Evolutionary conservation across 2,329 filamentous ascomycete species (phyloP).

Genomic region (Chaetomiaceae sp.): DNA sequence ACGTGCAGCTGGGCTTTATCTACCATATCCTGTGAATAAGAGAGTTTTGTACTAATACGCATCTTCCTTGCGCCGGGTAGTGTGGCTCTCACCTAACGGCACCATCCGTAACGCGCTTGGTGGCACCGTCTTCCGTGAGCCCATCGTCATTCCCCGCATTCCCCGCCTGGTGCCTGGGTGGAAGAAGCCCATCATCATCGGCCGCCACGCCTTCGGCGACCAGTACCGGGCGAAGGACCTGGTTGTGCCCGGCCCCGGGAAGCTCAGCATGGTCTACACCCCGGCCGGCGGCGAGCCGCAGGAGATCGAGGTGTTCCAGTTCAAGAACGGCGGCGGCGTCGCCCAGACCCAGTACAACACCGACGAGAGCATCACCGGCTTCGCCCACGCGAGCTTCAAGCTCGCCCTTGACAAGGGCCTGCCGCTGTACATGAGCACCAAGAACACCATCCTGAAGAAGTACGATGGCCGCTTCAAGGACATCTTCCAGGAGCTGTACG

Average conservation of each 20-base stretch:
- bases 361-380: slow-evolving; percentile 87
- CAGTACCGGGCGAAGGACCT: slow-evolving; percentile 96
- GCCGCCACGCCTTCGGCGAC: slow-evolving; percentile 95
- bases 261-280: slow-evolving; percentile 91
- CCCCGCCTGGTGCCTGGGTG: slow-evolving; percentile 92
- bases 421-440: slow-evolving; percentile 99
- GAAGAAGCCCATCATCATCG: slow-evolving; percentile 99
- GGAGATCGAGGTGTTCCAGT: slow-evolving; percentile 85
- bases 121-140: slow-evolving; percentile 97
- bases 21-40: not conserved
- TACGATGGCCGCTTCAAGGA: slow-evolving; percentile 99
- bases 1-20: not conserved
- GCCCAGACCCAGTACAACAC: slow-evolving; percentile 98
- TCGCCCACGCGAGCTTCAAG: slow-evolving; percentile 96
- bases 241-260: slow-evolving; percentile 76
- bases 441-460: slow-evolving; percentile 99
- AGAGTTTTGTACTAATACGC: slow-evolving; percentile 4
- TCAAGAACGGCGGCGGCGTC: slow-evolving; percentile 78
- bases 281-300: slow-evolving; percentile 76
- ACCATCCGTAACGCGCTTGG: slow-evolving; percentile 72
- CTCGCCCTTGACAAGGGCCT: slow-evolving; percentile 79
- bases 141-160: slow-evolving; percentile 90
- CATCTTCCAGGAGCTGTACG: slow-evolving; percentile 97
- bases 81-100: slow-evolving; percentile 98
- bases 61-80: slow-evolving; percentile 35